A percentile compares a stretch with the other conserved stretches of the same genome.
phyloP scores from a whole-genome alignment of 2,329 filamentous ascomycete species.

The Aspergillus luchuensis region DNA sequence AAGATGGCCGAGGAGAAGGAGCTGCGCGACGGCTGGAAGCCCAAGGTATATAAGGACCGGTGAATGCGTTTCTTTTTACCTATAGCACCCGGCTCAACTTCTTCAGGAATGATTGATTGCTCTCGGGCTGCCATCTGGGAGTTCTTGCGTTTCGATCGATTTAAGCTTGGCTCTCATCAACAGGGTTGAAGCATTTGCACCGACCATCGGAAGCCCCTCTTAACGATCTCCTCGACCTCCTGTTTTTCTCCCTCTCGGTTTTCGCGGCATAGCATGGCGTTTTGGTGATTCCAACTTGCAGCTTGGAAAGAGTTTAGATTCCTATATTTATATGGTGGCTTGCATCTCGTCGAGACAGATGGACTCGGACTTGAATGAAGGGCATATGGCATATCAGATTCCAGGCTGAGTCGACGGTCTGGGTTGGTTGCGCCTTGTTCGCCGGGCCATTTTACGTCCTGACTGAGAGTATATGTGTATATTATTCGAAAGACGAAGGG shows the following conservation, averaged over 20 bases:
- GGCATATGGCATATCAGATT: background rate
- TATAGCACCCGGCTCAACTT: background rate
- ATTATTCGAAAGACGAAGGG: conserved; percentile 12
- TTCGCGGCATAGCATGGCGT: conserved; percentile 47
- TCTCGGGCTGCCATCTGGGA: background rate
- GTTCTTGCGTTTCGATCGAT: background rate
- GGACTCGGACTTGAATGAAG: background rate
- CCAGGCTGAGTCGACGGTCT: background rate
- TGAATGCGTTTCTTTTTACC: conserved; percentile 37
- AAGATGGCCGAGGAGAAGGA: conserved; percentile 75
- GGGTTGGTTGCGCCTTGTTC: background rate
- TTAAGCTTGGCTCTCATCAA: background rate
- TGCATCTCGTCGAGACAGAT: background rate
- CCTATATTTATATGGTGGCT: background rate
- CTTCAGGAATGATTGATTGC: conserved; percentile 1
- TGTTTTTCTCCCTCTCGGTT: conserved; percentile 24
- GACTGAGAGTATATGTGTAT: conserved; percentile 10
- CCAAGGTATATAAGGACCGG: conserved; percentile 90
- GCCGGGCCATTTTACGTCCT: background rate
- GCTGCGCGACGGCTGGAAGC: conserved; percentile 83
- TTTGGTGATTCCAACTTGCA: conserved; percentile 31
- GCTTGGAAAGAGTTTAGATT: conserved; percentile 27
- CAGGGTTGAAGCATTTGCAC: background rate
- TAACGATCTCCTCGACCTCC: conserved; percentile 3
- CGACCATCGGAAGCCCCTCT: background rate